phyloP scores from a whole-genome alignment of 2,329 filamentous ascomycete species.

The Alternaria tenuissima region DNA sequence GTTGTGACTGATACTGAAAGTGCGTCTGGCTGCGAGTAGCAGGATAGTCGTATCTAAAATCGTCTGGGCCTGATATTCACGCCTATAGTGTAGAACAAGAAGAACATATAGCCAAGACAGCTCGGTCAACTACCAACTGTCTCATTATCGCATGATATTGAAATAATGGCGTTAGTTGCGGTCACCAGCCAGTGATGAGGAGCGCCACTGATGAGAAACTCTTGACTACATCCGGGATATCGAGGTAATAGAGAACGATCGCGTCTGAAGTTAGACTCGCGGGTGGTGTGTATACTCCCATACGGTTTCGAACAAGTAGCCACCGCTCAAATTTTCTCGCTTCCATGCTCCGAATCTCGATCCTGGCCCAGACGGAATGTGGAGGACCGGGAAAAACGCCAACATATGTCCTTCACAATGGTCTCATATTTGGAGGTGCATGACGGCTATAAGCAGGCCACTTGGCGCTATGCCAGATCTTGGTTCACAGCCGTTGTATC shows the following conservation, averaged over 20 bases:
- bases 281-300: neutral
- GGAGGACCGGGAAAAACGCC: neutral
- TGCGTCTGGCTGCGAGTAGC: neutral
- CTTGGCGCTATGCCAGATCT: neutral
- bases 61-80: neutral
- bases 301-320: neutral
- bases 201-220: neutral
- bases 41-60: neutral
- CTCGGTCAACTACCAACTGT: neutral
- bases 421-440: neutral
- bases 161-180: neutral
- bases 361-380: neutral
- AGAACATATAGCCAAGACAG: neutral
- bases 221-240: neutral
- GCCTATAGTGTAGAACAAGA: too few relatives aligned
- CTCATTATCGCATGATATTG: neutral
- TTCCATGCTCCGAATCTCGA: neutral
- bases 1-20: neutral
- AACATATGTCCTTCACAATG: neutral
- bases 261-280: neutral
- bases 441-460: slow-evolving; percentile 5
- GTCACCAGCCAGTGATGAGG: neutral
- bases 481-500: neutral
- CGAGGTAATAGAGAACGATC: neutral
- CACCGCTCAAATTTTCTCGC: neutral